Evolutionary conservation across 139 green algal species (phyloP), one percentile per base, ranked within the genome.

Genomic region (Dunaliella primolecta): DNA sequence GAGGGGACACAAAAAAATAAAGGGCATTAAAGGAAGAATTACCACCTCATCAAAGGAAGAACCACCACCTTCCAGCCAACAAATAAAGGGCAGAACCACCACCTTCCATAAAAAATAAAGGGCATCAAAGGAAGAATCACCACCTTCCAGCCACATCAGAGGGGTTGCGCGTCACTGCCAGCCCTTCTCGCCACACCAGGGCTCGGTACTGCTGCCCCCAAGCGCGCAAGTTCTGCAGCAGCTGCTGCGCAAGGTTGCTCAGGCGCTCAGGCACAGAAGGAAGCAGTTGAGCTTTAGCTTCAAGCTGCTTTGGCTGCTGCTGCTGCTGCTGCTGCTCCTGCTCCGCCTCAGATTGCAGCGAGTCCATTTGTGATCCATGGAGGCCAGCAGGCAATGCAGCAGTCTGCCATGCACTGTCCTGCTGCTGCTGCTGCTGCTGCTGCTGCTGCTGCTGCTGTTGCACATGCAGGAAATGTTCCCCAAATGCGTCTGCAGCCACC

Each of bases 111-210:
- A n/a, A n/a, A n/a, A n/a, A n/a, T n/a, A n/a, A n/a, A n/a, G n/a
- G n/a, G n/a, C n/a, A n/a, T n/a, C n/a, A n/a, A n/a, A n/a, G n/a
- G n/a, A n/a, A n/a, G n/a, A n/a, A n/a, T n/a, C n/a, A n/a, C n/a
- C 46, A 64, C 46, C 46, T 87, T 1, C 87, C 89, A 0, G 90
- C 89, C 33, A 92, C 89, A 81, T 95, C 92, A 21, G 90, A 87
- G 20, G 92, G 92, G 87, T 95, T 95, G 71, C 92, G 87, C 29
- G 86, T 90, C 1, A 89, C 75, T 0, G 82, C 84, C 37, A 93
- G 56, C 35, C 70, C 80, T 80, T 91, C 89, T 20, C 87, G 87
- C 85, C 85, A 88, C 56, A 80, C 74, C 71, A 91, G 82, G 36
- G 81, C 80, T 0, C 64, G 33, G 86, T 83, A 25, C 80, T 78